Evolutionary conservation across 805 yeast genomes (phyloP).

Genomic region (Yarrowia divulgata): DNA sequence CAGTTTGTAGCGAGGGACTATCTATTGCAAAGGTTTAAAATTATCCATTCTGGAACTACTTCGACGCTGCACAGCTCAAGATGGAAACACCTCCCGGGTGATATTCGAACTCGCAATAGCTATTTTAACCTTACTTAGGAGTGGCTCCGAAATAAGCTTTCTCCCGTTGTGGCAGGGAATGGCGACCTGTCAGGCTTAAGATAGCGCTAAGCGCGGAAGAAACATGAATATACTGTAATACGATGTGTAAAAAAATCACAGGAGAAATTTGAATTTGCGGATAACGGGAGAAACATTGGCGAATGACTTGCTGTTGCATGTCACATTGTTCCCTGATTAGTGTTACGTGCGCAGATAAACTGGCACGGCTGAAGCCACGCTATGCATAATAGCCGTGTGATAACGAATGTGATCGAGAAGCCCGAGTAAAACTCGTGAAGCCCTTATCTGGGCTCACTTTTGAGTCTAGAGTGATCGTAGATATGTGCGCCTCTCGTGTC

Average conservation of each 20-base stretch:
- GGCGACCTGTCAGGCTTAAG: constrained; percentile 17
- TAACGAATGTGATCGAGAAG: not conserved
- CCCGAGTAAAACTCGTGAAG: not conserved
- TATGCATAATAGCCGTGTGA: constrained; percentile 22
- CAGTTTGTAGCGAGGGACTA: no score
- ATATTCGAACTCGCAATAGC: no score
- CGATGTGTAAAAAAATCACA: not conserved
- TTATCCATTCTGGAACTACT: no score
- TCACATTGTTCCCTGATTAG: not conserved
- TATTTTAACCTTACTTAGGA: not conserved
- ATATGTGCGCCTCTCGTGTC: not conserved
- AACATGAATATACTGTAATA: not conserved
- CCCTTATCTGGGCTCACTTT: not conserved
- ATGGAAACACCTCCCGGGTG: no score
- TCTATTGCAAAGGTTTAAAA: no score
- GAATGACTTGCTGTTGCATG: not conserved
- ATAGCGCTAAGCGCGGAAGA: constrained; percentile 13
- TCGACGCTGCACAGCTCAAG: no score
- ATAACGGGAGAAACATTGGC: not conserved
- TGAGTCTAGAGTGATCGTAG: not conserved
- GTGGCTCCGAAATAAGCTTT: constrained; percentile 19
- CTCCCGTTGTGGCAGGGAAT: constrained; percentile 18
- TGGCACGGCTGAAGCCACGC: constrained; percentile 16
- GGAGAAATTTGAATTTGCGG: not conserved
- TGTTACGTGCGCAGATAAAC: not conserved